These are phyloP conservation scores for Pyrus bretschneideri DNA, from an alignment of 306 rosid genomes.

Conservation along the genomic window DNA sequence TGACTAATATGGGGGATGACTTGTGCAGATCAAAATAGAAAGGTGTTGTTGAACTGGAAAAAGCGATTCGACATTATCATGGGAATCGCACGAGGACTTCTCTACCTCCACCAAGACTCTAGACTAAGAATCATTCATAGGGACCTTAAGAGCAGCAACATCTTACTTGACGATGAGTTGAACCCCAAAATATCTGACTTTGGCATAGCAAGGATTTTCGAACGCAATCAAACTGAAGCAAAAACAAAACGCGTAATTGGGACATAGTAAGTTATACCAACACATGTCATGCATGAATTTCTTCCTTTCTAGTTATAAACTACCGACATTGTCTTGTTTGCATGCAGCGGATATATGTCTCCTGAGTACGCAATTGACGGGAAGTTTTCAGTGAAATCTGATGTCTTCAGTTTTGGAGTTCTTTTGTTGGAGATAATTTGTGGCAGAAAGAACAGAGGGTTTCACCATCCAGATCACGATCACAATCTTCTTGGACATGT, in stretches of 20 bases:
- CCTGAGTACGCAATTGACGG: conserved; percentile 26
- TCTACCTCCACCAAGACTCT: conserved; percentile 22
- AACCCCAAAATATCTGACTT: conserved; percentile 30
- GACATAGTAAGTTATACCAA: conserved; percentile 7
- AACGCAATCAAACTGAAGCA: conserved; percentile 18
- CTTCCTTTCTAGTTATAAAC: neutral
- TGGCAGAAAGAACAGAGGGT: conserved; percentile 15
- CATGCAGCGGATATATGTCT: conserved; percentile 25
- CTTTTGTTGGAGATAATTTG: conserved; percentile 22
- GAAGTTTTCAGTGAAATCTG: conserved; percentile 15
- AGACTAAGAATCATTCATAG: conserved; percentile 27
- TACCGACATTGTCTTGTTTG: neutral
- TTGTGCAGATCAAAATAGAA: neutral
- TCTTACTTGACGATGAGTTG: conserved; percentile 22
- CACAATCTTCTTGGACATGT: conserved; percentile 26
- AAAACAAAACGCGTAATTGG: conserved; percentile 20
- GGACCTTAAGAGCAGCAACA: conserved; percentile 21
- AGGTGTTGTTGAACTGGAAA: conserved; percentile 12
- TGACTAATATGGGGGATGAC: neutral
- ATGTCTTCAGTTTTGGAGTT: conserved; percentile 27
- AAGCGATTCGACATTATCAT: conserved; percentile 10
- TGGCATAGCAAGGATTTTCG: conserved; percentile 25
- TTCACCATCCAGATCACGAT: conserved; percentile 9
- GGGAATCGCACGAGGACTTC: conserved; percentile 22
- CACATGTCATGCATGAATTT: no score